Evolutionary conservation across 176 grass and related monocot genomes (phyloP).

Genomic region (Cocos nucifera): DNA sequence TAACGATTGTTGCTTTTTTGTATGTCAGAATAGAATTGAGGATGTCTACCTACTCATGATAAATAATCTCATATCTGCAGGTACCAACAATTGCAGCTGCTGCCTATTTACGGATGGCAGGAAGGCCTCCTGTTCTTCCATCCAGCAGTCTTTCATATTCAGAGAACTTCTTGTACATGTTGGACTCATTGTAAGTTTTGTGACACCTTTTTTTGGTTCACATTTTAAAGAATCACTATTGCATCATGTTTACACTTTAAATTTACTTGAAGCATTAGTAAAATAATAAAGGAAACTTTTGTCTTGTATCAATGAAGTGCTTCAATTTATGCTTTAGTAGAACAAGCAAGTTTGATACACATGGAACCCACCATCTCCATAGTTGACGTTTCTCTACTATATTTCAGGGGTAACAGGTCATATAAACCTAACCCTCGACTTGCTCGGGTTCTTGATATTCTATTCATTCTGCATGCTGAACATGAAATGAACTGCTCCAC

Average conservation of each 20-base stretch:
- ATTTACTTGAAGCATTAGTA: too few relatives aligned
- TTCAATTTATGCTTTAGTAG: too few relatives aligned
- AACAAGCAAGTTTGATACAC: too few relatives aligned
- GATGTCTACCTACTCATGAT: too few relatives aligned
- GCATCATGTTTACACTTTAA: too few relatives aligned
- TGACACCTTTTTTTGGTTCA: too few relatives aligned
- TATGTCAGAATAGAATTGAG: too few relatives aligned
- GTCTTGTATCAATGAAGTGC: too few relatives aligned
- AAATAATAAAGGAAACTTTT: too few relatives aligned
- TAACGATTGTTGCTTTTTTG: too few relatives aligned
- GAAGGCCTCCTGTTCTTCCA: conserved; percentile 79
- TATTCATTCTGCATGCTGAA: conserved; percentile 96
- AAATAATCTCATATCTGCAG: conserved; percentile 17
- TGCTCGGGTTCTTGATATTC: conserved; percentile 74
- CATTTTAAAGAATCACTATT: too few relatives aligned
- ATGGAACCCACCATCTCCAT: not conserved
- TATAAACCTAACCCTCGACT: conserved; percentile 86
- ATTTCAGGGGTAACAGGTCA: conserved; percentile 61
- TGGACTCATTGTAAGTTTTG: conserved; percentile 82
- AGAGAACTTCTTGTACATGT: conserved; percentile 93
- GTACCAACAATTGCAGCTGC: conserved; percentile 87
- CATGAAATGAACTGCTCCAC: conserved; percentile 99
- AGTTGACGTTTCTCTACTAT: not conserved
- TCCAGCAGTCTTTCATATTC: conserved; percentile 87
- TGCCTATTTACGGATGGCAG: conserved; percentile 88